Evolutionary conservation across 495 filamentous ascomycete genomes (phyloP).

Genomic region (Neurospora discreta): DNA sequence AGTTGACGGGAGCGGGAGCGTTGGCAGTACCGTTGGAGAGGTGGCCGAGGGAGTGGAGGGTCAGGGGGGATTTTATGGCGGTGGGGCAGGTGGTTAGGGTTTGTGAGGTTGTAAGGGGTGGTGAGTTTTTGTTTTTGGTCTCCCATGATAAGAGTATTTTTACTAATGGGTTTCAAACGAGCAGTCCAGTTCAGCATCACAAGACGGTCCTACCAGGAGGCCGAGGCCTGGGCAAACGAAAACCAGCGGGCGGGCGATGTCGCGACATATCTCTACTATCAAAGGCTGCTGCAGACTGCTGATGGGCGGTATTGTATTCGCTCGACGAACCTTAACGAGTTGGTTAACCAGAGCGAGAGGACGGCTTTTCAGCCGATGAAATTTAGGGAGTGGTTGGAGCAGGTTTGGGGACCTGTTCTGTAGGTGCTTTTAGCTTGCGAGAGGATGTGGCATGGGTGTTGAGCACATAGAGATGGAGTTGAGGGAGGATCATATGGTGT

Average conservation of each 20-base stretch:
- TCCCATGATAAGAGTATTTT: too few species aligned
- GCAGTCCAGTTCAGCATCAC: constrained; percentile 31
- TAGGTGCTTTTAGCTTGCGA: not conserved
- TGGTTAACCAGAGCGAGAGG: constrained; percentile 26
- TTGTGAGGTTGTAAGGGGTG: constrained; percentile 29
- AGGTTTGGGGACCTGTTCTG: constrained; percentile 28
- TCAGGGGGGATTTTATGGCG: constrained; percentile 52
- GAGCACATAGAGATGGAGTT: not conserved
- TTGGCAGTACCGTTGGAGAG: constrained; percentile 17
- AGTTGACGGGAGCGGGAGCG: constrained; percentile 20
- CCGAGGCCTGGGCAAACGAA: constrained; percentile 29
- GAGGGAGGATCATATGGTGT: not conserved
- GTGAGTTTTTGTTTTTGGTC: constrained; percentile 14
- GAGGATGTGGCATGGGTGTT: not conserved
- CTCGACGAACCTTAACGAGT: constrained; percentile 32
- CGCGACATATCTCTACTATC: constrained; percentile 27
- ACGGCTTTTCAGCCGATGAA: constrained; percentile 30
- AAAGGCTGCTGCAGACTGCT: constrained; percentile 38
- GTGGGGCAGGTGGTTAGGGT: constrained; percentile 37
- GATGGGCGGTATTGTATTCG: constrained; percentile 39
- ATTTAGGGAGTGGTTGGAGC: constrained; percentile 39
- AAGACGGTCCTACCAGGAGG: constrained; percentile 29
- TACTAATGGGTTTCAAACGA: constrained; percentile 2
- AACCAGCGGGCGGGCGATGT: constrained; percentile 25
- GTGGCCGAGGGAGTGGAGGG: constrained; percentile 58